Evolutionary conservation across 2,329 filamentous ascomycete species (phyloP).

Genomic region (Fusarium decemcellulare): DNA sequence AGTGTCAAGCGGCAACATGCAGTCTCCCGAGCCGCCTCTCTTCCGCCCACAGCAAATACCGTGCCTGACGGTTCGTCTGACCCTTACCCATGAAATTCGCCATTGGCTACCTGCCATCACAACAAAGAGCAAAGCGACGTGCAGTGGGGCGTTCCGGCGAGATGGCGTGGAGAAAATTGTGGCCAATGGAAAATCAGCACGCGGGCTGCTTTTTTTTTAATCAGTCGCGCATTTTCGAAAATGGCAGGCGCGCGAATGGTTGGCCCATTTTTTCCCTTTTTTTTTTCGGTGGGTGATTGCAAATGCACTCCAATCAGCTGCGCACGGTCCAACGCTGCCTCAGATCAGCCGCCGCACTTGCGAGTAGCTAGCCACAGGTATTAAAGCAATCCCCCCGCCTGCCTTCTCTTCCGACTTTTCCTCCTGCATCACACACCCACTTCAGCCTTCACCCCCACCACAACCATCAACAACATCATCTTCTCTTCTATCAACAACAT

Average conservation of each 20-base stretch:
- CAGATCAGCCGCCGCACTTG: slow-evolving; percentile 57
- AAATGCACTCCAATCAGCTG: slow-evolving; percentile 38
- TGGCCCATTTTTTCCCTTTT: slow-evolving; percentile 28
- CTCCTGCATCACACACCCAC: slow-evolving; percentile 60
- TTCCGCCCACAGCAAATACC: slow-evolving; percentile 18
- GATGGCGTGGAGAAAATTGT: slow-evolving; percentile 16
- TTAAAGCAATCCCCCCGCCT: slow-evolving; percentile 63
- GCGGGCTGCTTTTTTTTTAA: slow-evolving; percentile 34
- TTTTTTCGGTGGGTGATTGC: slow-evolving; percentile 47
- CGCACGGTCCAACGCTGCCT: slow-evolving; percentile 41
- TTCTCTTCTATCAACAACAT: slow-evolving; percentile 46
- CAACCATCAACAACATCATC: slow-evolving; percentile 43
- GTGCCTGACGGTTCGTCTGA: slow-evolving; percentile 30
- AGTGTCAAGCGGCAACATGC: slow-evolving; percentile 8
- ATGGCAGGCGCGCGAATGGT: slow-evolving; percentile 19
- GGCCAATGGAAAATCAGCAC: slow-evolving; percentile 49
- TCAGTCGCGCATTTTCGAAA: slow-evolving; percentile 38
- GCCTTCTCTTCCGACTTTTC: slow-evolving; percentile 53
- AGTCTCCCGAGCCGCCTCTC: slow-evolving; percentile 25
- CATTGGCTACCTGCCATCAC: slow-evolving; percentile 33
- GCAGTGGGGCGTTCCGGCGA: slow-evolving; percentile 15
- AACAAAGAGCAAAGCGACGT: slow-evolving; percentile 15
- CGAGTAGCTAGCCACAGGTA: slow-evolving; percentile 52
- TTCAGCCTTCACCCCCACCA: slow-evolving; percentile 49
- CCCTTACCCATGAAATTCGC: slow-evolving; percentile 20